Percentiles rank a stretch among this genome's conserved stretches.
These are phyloP conservation scores for Syzygium oleosum DNA, from an alignment of 345 rosid species.

Conservation along the genomic window DNA sequence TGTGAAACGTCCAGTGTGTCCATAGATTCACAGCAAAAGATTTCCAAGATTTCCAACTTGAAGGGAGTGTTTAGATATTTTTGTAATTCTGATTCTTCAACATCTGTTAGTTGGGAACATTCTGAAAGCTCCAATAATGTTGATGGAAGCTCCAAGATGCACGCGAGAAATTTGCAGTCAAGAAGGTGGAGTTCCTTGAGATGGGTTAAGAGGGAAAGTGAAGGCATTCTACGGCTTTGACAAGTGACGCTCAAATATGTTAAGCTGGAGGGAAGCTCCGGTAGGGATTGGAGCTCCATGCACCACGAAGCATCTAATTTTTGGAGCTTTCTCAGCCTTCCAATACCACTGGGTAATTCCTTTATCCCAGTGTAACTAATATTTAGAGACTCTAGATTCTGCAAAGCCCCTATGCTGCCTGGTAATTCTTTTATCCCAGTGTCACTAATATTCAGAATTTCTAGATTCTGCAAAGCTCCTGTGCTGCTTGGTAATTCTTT, in stretches of 20 bases:
- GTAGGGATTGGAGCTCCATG: background rate
- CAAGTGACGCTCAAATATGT: background rate
- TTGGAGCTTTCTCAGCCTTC: background rate
- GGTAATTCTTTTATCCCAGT: background rate
- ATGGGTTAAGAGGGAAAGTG: background rate
- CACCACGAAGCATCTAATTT: background rate
- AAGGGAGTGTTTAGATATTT: background rate
- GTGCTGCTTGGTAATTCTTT: background rate
- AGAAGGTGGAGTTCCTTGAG: background rate
- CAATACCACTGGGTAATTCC: background rate
- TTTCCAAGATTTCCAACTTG: background rate
- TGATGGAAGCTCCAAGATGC: background rate
- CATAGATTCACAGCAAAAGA: rapidly evolving
- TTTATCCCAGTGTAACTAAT: background rate
- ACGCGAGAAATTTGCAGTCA: rapidly evolving
- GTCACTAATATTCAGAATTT: too few relatives aligned
- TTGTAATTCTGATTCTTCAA: too few relatives aligned
- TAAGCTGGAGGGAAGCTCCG: background rate
- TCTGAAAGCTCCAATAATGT: background rate
- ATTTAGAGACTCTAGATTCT: background rate
- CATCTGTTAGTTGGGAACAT: rapidly evolving
- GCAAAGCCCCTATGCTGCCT: background rate
- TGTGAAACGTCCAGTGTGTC: background rate
- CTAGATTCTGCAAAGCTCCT: background rate
- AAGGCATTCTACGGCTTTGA: background rate